A percentile compares a stretch with the other conserved stretches of the same genome.
Conservation (phyloP, 2,329 filamentous ascomycete species). For the Pyricularia grisea region DNA sequence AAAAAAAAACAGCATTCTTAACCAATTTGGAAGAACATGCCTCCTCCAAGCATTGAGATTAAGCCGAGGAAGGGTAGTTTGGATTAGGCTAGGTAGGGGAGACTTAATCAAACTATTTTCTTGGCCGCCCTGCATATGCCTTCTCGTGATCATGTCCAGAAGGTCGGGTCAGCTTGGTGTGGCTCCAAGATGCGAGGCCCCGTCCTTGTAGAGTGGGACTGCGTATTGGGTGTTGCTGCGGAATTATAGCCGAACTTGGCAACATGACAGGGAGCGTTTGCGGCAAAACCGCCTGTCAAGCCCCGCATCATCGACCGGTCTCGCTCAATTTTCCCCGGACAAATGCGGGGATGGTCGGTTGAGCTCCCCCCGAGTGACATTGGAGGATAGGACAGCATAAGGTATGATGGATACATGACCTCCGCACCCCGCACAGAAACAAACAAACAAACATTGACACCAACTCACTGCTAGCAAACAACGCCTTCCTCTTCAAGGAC, state of each 20-base stretch:
- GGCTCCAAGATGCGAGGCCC: background rate
- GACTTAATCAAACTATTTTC: background rate
- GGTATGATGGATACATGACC: background rate
- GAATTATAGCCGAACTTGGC: too few relatives aligned
- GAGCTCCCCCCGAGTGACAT: background rate
- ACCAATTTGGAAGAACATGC: background rate
- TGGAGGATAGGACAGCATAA: background rate
- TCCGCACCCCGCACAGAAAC: background rate
- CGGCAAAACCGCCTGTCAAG: background rate
- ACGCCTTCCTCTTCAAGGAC: too few relatives aligned
- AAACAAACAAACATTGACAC: background rate
- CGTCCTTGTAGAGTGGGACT: background rate
- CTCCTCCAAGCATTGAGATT: background rate
- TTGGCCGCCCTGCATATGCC: background rate
- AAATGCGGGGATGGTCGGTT: background rate
- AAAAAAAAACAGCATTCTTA: background rate
- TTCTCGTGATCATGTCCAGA: background rate
- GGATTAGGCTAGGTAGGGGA: background rate
- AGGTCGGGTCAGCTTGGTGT: background rate
- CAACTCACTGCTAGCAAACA: too few relatives aligned
- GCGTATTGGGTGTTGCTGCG: background rate
- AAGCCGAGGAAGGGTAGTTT: background rate
- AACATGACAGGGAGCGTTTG: background rate
- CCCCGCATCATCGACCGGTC: background rate
- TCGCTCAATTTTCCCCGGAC: background rate